Base-by-base conservation (phyloP, 2,329 filamentous ascomycete genomes). In the Ustulina deusta region DNA sequence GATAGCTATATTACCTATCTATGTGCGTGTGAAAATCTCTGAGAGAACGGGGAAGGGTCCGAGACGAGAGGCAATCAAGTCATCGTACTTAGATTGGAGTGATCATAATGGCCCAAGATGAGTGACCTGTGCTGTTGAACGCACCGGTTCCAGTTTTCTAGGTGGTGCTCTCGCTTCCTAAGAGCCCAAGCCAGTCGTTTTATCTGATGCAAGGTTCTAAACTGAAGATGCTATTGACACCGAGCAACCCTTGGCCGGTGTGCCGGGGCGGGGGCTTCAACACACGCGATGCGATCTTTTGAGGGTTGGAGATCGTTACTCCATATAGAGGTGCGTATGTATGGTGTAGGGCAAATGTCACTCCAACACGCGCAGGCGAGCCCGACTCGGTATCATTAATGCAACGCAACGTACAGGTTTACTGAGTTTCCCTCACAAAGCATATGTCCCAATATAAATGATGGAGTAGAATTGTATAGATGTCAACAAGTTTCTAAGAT, bases 311-410 rank as follows among this genome's bases (percentile, higher is more conserved):
- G 38, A 52, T 48, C 34, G 25, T 40, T 57, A 34, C 61, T 55
- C 40, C 15, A 34, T 56, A 46, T 15, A 55, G 62, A 38, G 27
- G 51, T 36, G 25, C 10, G 56, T 15, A 55, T 56, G 40, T 42
- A 36, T 13, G 49, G 38, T 55, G 57, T 52, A 57, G 63, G 58
- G 42, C 32, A 3, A 40, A 55, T 66, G 13, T 59, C 59, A 62
- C 64, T 54, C 27, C 29, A 61, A 48, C 64, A 59, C 51, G 64
- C 57, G 32, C 38, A 59, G 52, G 20, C 38, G 20, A 58, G 54
- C 32, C 34, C 40, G 17, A 54, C 64, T 48, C 17, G 9, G 54
- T 66, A 48, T 27, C 38, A 59, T 22, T 48, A 20, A 62, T 62
- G 40, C 54, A 22, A 66, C 64, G 40, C 56, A 36, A 59, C 13